Base-by-base conservation (phyloP, 2,329 filamentous ascomycete species). In the Hysterium pulicare region DNA sequence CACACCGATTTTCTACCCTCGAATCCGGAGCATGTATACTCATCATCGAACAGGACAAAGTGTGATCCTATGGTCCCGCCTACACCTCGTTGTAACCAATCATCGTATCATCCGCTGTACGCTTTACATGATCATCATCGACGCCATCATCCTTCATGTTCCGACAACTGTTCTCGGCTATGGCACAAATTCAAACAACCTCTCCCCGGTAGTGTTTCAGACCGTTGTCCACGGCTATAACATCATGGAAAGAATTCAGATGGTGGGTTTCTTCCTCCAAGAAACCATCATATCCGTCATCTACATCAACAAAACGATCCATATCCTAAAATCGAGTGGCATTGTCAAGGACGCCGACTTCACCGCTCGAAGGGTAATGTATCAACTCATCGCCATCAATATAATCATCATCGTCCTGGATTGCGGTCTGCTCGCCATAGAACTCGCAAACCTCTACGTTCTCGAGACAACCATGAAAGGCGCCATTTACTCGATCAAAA, bases 41-140 rank as follows among this genome's bases (percentile, higher is more conserved):
- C 39, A 48, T 70, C 22, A 51, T 72, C 38, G 69, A 70, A 81
- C 78, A 0, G 80, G 79, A 1, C 77, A 81, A 54, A 72, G 73
- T 0, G 48, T 82, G n/a, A 79, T 83, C 1, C 64, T 83, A 0
- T 83, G 78, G 61, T 81, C 77, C 2, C 70, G 81, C 5, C 70
- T 84, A 0, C 79, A 83, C 54, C 68, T 84, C 1, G 71, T 84
- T 9, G 64, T 80, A 3, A 72, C 72, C 13, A 76, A 79, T 32
- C 66, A 71, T 5, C 59, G 61, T 2, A 58, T 74, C 3, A 66
- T 83, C 0, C 71, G 69, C 4, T 66, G 69, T 9, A 73, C 80
- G 0, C 65, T 82, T 0, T 69, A 57, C 40, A 80, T 84, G 73
- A 83, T 85, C 44, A 70, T 81, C 30, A 53, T 71, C 45, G 73